phyloP scores from a whole-genome alignment of 257 asterid species.

The Rhazya stricta region DNA sequence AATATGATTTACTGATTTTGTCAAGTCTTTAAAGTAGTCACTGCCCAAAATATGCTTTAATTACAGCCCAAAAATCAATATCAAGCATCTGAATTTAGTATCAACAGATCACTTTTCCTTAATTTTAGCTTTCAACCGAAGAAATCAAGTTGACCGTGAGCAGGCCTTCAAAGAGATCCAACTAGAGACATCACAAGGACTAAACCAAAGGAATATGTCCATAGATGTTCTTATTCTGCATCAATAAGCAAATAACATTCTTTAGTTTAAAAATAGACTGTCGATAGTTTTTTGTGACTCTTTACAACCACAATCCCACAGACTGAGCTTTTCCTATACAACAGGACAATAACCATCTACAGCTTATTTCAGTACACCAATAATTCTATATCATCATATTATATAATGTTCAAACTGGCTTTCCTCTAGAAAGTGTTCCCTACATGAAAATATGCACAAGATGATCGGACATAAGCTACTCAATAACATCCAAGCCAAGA shows the following conservation, averaged over 20 bases:
- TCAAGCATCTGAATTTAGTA: too few species aligned
- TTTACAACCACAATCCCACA: background rate
- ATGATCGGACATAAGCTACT: background rate
- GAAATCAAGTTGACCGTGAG: too few species aligned
- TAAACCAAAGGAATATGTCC: slow-evolving; percentile 21
- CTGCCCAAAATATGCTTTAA: too few species aligned
- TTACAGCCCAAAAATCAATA: too few species aligned
- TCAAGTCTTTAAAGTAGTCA: too few species aligned
- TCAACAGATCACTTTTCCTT: too few species aligned
- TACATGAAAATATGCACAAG: background rate
- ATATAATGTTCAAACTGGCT: background rate
- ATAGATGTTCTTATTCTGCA: background rate
- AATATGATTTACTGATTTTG: too few species aligned
- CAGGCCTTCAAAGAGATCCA: slow-evolving; percentile 81
- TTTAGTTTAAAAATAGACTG: background rate
- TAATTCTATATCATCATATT: background rate
- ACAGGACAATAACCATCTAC: background rate
- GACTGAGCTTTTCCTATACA: background rate
- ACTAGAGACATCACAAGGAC: slow-evolving; percentile 82
- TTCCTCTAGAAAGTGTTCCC: background rate
- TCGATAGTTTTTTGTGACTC: background rate
- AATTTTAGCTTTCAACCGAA: too few species aligned
- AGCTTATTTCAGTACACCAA: background rate
- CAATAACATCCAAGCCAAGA: background rate
- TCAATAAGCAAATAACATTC: slow-evolving; percentile 1